Conservation (phyloP, 116 monocot genomes). For the Papilionanthe hybrid region DNA sequence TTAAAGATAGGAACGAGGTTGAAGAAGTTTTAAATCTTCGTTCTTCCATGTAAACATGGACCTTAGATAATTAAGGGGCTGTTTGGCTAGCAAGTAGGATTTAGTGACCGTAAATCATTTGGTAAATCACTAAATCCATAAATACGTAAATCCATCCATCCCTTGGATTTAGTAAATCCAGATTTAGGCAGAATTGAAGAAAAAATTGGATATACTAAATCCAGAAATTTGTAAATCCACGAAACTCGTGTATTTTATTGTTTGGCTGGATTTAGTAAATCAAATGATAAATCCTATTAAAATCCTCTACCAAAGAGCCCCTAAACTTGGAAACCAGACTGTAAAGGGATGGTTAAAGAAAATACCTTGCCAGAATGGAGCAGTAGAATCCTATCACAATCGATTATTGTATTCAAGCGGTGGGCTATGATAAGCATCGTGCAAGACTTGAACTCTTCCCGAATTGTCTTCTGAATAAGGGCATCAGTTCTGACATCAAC, state of each 20-base stretch:
- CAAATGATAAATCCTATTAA: too few relatives aligned
- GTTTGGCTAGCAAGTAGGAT: too few relatives aligned
- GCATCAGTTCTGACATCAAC: conserved; percentile 98
- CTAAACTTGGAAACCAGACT: neutral
- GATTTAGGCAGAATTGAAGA: too few relatives aligned
- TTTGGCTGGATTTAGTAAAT: too few relatives aligned
- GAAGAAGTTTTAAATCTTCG: neutral
- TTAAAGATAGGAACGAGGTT: neutral
- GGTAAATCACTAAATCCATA: too few relatives aligned
- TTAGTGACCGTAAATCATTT: too few relatives aligned
- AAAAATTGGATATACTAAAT: too few relatives aligned
- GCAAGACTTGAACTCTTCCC: conserved; percentile 93
- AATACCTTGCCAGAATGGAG: conserved; percentile 83
- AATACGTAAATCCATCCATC: too few relatives aligned
- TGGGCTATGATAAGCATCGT: conserved; percentile 98
- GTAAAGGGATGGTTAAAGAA: conserved; percentile 1
- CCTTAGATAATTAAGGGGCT: neutral
- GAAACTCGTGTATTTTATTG: too few relatives aligned
- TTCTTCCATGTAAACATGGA: neutral
- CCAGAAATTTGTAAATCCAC: too few relatives aligned
- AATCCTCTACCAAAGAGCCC: too few relatives aligned
- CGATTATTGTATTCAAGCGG: conserved; percentile 89
- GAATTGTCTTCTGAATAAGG: conserved; percentile 94
- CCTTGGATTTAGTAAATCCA: too few relatives aligned
- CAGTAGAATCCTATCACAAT: conserved; percentile 86